Conservation (phyloP, 2,329 filamentous ascomycete genomes). For the Aspergillus phoenicis region DNA sequence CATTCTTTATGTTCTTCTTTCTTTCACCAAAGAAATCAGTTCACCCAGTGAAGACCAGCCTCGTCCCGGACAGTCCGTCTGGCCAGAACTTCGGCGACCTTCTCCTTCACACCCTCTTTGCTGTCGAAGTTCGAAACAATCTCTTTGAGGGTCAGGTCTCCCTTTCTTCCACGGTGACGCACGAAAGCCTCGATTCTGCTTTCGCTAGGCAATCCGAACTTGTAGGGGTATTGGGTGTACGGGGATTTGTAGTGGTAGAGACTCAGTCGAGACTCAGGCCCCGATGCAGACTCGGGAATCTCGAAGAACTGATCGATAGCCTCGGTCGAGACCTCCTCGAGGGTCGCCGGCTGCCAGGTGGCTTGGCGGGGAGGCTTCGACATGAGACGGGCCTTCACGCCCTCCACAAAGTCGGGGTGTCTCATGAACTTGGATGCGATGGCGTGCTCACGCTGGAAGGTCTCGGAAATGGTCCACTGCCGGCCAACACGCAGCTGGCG, state of each 20-base stretch:
- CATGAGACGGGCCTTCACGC: conserved; percentile 79
- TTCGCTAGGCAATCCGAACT: conserved; percentile 75
- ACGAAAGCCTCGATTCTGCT: conserved; percentile 50
- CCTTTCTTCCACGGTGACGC: conserved; percentile 48
- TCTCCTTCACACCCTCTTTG: conserved; percentile 69
- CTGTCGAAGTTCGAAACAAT: conserved; percentile 62
- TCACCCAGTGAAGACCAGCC: conserved; percentile 42
- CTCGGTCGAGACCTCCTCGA: conserved; percentile 65
- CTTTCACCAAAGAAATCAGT: conserved; percentile 6
- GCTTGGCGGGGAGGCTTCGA: conserved; percentile 68
- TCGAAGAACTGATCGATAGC: conserved; percentile 72
- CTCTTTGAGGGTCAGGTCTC: conserved; percentile 63
- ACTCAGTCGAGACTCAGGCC: conserved; percentile 50
- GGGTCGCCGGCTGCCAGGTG: conserved; percentile 72
- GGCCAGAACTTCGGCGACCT: conserved; percentile 68
- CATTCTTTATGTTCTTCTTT: conserved; percentile 4
- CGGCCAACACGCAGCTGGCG: conserved; percentile 76
- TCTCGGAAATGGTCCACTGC: conserved; percentile 77
- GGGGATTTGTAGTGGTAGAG: conserved; percentile 56
- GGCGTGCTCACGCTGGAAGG: conserved; percentile 82
- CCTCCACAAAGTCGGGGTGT: conserved; percentile 87
- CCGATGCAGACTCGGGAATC: conserved; percentile 40
- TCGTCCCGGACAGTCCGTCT: conserved; percentile 60
- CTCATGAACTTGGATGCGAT: conserved; percentile 88
- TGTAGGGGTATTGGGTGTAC: conserved; percentile 74